Evolutionary conservation across 2,329 filamentous ascomycete genomes (phyloP).

Genomic region (Aspergillus uvarum): DNA sequence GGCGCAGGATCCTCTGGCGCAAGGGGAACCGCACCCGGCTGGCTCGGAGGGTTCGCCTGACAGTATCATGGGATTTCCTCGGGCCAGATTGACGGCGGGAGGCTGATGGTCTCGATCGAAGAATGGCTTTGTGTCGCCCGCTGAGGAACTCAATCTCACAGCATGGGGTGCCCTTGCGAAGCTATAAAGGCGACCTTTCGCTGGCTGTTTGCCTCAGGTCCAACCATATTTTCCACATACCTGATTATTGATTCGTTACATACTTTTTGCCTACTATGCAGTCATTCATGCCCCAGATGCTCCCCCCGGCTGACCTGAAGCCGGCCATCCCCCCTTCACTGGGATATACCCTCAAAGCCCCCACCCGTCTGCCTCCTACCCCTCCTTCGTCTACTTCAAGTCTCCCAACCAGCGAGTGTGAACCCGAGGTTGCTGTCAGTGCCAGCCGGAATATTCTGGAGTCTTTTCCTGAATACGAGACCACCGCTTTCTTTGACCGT

Average conservation of each 20-base stretch:
- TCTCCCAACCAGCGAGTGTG: neutral
- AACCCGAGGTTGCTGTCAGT: neutral
- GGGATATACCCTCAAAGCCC: neutral
- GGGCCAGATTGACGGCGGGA: neutral
- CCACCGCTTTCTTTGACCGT: constrained; percentile 1
- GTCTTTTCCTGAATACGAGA: constrained; percentile 10
- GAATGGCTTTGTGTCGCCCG: neutral
- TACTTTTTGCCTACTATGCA: neutral
- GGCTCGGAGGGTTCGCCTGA: constrained; percentile 1
- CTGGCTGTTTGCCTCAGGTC: neutral
- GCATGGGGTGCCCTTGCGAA: neutral
- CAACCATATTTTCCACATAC: neutral
- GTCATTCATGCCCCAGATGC: neutral
- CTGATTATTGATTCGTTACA: neutral
- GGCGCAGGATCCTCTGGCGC: neutral
- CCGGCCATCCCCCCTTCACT: neutral
- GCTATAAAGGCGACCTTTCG: neutral
- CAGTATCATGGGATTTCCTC: constrained; percentile 1
- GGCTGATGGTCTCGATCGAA: neutral
- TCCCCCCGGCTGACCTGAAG: neutral
- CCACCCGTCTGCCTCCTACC: neutral
- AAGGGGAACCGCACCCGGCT: neutral
- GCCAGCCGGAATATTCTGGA: neutral
- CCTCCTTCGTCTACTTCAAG: neutral
- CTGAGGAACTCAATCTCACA: neutral